Evolutionary conservation across 495 filamentous ascomycete genomes (phyloP), one percentile per base, ranked within the genome.

Genomic region (Daldinia childiae): DNA sequence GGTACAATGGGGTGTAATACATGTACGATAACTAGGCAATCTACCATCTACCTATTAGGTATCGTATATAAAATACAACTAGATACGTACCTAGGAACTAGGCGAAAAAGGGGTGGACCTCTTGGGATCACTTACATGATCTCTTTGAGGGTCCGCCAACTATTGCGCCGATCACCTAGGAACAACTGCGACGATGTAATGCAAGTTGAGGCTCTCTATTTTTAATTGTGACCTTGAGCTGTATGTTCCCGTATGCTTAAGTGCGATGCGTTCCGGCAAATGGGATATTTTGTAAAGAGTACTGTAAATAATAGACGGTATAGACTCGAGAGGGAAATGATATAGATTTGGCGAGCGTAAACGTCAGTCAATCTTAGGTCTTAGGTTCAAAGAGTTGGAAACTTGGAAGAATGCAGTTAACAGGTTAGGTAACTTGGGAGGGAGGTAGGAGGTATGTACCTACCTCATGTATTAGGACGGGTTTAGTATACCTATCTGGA

Each of bases 101-200:
- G 19, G 1, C 15, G 11, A 6, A 24, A 27, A 58, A 55, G 66
- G 45, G 51, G 58, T 66, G 71, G 70, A 65, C 64, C 64, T 59
- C 26, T 60, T 27, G 4, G 14, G 59, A 58, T 73, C 62, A 69
- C 66, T 73, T 69, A 69, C 62, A 66, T 69, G 66, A 69, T 73
- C 51, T 69, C 57, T 62, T 50, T 62, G 57, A 52, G 66, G 62
- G 39, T 50, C 50, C 17, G 43, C 51, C 29, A 62, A 55, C 19
- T 57, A 65, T 64, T 48, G 34, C 30, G 71, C 58, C 58, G 71
- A 73, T 73, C 71, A 69, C 64, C 56, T 69, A 65, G 69, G 64
- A 68, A 72, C 60, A 68, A 36, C 32, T 34, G 66, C 66, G 62
- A 69, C 66, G 58, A 65, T 68, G 54, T 72, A 60, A 73, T 73